Evolutionary conservation across 2,329 filamentous ascomycete species (phyloP).

Genomic region (Colletotrichum viniferum): DNA sequence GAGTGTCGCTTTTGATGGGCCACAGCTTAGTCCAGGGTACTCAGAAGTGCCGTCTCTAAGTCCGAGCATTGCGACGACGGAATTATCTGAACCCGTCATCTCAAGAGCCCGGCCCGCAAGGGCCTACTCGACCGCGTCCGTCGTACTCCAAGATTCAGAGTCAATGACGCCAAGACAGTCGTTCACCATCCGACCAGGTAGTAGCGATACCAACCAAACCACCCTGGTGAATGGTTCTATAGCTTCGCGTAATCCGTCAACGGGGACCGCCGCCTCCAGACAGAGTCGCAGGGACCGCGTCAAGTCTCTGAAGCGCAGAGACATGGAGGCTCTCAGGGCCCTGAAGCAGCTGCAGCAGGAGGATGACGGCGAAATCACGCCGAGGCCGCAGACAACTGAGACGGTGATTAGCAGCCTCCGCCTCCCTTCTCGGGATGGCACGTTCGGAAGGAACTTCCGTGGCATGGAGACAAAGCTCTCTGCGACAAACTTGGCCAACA

Average conservation of each 20-base stretch:
- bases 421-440: conserved; percentile 20
- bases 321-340: conserved; percentile 37
- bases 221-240: conserved; percentile 11
- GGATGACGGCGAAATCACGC: neutral
- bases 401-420: conserved; percentile 19
- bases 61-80: conserved; percentile 36
- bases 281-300: conserved; percentile 42
- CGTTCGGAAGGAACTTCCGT: neutral
- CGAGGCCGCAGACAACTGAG: conserved; percentile 11
- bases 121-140: conserved; percentile 30
- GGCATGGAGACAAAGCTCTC: conserved; percentile 6
- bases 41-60: conserved; percentile 29
- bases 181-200: conserved; percentile 1
- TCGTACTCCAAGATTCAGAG: conserved; percentile 26
- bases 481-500: conserved; percentile 10
- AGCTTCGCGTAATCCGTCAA: conserved; percentile 12
- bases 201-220: conserved; percentile 10
- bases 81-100: conserved; percentile 33
- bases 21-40: conserved; percentile 14
- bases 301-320: conserved; percentile 42
- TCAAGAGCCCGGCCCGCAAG: conserved; percentile 36
- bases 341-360: conserved; percentile 25
- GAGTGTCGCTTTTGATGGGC: neutral
- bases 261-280: conserved; percentile 21
- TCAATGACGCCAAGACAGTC: conserved; percentile 12